Evolutionary conservation across 805 yeast genomes (phyloP).

Genomic region (Teunomyces gatunensis): DNA sequence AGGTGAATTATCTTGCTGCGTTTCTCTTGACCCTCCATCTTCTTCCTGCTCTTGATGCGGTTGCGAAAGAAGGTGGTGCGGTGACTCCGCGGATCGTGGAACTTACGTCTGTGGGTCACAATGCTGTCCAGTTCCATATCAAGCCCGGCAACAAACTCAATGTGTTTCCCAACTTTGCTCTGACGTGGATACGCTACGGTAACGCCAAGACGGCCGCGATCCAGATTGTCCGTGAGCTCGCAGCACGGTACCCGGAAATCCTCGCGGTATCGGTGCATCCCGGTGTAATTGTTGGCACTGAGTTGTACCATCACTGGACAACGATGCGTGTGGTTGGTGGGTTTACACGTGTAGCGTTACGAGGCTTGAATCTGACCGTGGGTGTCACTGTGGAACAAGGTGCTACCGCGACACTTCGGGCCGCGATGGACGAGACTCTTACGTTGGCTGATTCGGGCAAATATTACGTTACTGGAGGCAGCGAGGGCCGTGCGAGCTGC

Average conservation of each 20-base stretch:
- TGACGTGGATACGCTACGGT: constrained; percentile 35
- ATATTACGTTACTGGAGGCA: constrained; percentile 34
- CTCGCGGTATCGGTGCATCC: constrained; percentile 38
- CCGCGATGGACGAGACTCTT: constrained; percentile 29
- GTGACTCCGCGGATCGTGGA: constrained; percentile 29
- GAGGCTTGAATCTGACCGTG: constrained; percentile 12
- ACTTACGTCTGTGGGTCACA: constrained; percentile 35
- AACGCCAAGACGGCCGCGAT: constrained; percentile 33
- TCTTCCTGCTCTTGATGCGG: constrained; percentile 24
- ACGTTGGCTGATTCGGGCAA: constrained; percentile 25
- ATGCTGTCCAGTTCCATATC: constrained; percentile 19
- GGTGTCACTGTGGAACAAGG: constrained; percentile 38
- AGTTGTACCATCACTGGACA: constrained; percentile 29
- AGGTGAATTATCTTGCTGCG: constrained; percentile 37
- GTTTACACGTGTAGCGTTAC: constrained; percentile 14
- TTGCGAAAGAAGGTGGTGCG: constrained; percentile 12
- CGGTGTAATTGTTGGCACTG: constrained; percentile 35
- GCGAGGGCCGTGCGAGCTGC: constrained; percentile 17
- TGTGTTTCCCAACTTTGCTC: constrained; percentile 22
- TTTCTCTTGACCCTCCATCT: constrained; percentile 31
- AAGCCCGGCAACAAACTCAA: constrained; percentile 24
- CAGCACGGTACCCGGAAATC: constrained; percentile 27
- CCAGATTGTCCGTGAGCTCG: constrained; percentile 28
- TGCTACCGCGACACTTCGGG: constrained; percentile 29
- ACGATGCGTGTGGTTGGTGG: constrained; percentile 22